A percentile compares a stretch with the other conserved stretches of the same genome.
Conservation (phyloP, 2,329 filamentous ascomycete genomes). For the Aspergillus ibericus region DNA sequence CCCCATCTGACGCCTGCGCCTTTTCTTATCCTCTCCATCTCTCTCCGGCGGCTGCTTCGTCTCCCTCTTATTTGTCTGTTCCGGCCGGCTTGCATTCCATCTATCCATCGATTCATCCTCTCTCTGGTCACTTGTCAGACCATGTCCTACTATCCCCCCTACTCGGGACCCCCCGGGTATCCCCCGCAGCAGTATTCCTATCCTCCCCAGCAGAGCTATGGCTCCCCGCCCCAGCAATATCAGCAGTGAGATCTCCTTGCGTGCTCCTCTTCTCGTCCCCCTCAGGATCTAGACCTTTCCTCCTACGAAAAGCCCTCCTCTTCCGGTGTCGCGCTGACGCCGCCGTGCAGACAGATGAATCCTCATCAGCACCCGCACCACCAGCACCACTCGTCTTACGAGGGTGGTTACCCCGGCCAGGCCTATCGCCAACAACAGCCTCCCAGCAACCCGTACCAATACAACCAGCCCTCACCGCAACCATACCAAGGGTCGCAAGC, state of each 20-base stretch:
- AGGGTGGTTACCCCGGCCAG: conserved; percentile 40
- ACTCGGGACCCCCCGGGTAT: conserved; percentile 57
- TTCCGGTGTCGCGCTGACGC: conserved; percentile 1
- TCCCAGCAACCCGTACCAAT: conserved; percentile 41
- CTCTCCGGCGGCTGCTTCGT: background rate
- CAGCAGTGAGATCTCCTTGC: conserved; percentile 34
- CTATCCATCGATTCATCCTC: background rate
- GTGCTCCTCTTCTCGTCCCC: conserved; percentile 8
- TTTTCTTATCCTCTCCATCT: conserved; percentile 11
- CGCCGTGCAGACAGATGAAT: conserved; percentile 28
- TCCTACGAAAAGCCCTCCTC: background rate
- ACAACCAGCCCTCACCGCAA: conserved; percentile 46
- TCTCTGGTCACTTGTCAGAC: conserved; percentile 11
- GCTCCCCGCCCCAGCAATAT: conserved; percentile 39
- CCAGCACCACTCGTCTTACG: conserved; percentile 33
- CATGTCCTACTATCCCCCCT: conserved; percentile 67
- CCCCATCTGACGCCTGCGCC: conserved; percentile 12
- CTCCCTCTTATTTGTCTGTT: conserved; percentile 9
- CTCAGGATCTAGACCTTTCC: background rate
- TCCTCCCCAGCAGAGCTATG: conserved; percentile 37
- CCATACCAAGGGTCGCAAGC: conserved; percentile 30
- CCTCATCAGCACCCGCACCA: conserved; percentile 12
- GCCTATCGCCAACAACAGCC: conserved; percentile 44
- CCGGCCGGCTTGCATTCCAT: conserved; percentile 3
- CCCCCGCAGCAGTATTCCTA: conserved; percentile 46